phyloP scores from a whole-genome alignment of 2,329 filamentous ascomycete species.

The Dactylonectria estremocensis region DNA sequence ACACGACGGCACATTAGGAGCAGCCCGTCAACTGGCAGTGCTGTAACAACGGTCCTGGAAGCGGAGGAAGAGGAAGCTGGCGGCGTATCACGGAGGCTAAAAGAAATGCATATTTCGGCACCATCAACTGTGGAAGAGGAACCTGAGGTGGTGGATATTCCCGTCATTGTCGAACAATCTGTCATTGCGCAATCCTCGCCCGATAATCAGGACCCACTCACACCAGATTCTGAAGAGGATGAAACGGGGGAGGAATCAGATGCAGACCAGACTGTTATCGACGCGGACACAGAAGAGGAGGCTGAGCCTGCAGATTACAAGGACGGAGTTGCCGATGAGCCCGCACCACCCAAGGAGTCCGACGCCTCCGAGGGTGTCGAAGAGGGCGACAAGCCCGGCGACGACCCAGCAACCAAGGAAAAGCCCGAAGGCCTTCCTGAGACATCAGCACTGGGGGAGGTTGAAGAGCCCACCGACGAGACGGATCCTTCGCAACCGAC shows the following conservation, averaged over 20 bases:
- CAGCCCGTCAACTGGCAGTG: constrained; percentile 83
- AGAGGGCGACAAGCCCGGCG: constrained; percentile 40
- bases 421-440: constrained; percentile 16
- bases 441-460: constrained; percentile 15
- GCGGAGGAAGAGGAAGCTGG: constrained; percentile 81
- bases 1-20: constrained; percentile 86
- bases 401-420: constrained; percentile 13
- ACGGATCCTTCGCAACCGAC: constrained; percentile 14
- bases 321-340: constrained; percentile 18
- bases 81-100: constrained; percentile 63
- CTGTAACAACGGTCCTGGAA: constrained; percentile 86
- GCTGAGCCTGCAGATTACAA: constrained; percentile 33
- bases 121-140: constrained; percentile 73
- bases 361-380: constrained; percentile 35
- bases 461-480: constrained; percentile 10
- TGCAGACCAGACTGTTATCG: constrained; percentile 47
- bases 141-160: constrained; percentile 58
- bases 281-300: constrained; percentile 45
- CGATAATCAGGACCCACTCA: constrained; percentile 15
- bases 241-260: constrained; percentile 34
- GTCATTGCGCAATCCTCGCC: constrained; percentile 40
- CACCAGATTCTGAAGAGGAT: constrained; percentile 22
- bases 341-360: constrained; percentile 27
- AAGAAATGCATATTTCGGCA: constrained; percentile 62
- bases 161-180: constrained; percentile 59